Conservation (phyloP, 1,139 yeast species). For the Suhomyces terraborum region DNA sequence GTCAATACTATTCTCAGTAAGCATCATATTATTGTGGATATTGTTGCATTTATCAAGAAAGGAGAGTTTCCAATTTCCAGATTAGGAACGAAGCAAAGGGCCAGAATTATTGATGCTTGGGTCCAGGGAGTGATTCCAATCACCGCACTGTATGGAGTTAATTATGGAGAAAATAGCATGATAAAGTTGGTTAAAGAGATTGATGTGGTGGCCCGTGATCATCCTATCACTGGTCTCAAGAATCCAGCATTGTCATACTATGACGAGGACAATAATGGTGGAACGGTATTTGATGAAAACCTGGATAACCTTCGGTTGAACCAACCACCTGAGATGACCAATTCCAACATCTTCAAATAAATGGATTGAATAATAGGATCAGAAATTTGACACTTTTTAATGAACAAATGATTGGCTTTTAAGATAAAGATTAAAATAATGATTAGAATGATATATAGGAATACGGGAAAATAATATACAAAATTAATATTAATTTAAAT, state of each 20-base stretch:
- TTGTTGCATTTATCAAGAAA: slow-evolving; percentile 74
- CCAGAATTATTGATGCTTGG: slow-evolving; percentile 62
- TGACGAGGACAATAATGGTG: slow-evolving; percentile 32
- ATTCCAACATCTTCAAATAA: too few species aligned
- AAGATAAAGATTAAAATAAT: too few species aligned
- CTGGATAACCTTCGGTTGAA: slow-evolving; percentile 36
- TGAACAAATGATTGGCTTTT: too few species aligned
- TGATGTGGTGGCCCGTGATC: slow-evolving; percentile 43
- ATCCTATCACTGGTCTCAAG: slow-evolving; percentile 45
- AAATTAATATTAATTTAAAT: too few species aligned
- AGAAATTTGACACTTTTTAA: too few species aligned
- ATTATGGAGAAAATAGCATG: slow-evolving; percentile 67
- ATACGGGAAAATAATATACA: too few species aligned
- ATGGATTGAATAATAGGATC: too few species aligned
- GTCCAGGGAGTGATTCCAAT: slow-evolving; percentile 51
- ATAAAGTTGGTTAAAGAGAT: slow-evolving; percentile 55
- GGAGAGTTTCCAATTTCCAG: slow-evolving; percentile 70
- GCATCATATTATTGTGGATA: slow-evolving; percentile 84
- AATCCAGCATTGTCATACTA: slow-evolving; percentile 50
- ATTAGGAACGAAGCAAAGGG: slow-evolving; percentile 75
- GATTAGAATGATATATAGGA: too few species aligned
- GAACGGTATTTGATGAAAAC: slow-evolving; percentile 34
- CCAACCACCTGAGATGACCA: slow-evolving; percentile 2
- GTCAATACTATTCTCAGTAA: slow-evolving; percentile 76
- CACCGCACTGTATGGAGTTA: slow-evolving; percentile 50